Evolutionary conservation across 2,329 filamentous ascomycete genomes (phyloP).

Genomic region (Hypoxylon sp.): DNA sequence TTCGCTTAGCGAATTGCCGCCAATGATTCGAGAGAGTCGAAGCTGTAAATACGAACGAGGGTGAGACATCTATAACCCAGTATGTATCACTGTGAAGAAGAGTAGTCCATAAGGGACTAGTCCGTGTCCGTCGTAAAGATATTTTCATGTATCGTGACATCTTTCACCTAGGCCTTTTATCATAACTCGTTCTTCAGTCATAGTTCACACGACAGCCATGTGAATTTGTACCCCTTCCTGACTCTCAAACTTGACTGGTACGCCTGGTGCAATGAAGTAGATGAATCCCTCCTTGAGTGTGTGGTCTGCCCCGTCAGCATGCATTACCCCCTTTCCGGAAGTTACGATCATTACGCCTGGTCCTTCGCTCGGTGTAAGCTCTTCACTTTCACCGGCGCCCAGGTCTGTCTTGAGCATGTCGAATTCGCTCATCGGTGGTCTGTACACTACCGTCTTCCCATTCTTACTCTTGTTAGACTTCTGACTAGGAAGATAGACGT

Average conservation of each 20-base stretch:
- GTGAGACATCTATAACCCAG: background rate
- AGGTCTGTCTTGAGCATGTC: constrained; percentile 73
- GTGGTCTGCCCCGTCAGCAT: constrained; percentile 64
- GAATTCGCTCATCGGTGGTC: constrained; percentile 79
- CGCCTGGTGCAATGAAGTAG: constrained; percentile 74
- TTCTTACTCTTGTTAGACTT: constrained; percentile 65
- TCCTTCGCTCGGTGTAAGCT: constrained; percentile 66
- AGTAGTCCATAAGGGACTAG: background rate
- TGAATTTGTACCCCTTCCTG: constrained; percentile 54
- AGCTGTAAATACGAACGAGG: background rate
- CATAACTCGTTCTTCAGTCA: background rate
- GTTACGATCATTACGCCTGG: constrained; percentile 75
- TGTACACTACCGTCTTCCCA: constrained; percentile 73
- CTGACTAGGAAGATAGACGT: constrained; percentile 67
- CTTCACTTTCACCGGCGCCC: constrained; percentile 69
- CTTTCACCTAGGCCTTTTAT: background rate
- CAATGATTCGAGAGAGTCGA: constrained; percentile 21
- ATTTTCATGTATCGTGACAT: background rate
- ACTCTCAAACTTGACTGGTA: constrained; percentile 52
- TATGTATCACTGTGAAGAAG: background rate
- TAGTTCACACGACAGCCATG: constrained; percentile 54
- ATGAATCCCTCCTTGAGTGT: constrained; percentile 72
- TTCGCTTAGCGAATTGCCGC: constrained; percentile 25
- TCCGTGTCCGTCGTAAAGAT: background rate
- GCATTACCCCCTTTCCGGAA: constrained; percentile 69